Percentiles rank a stretch among this genome's conserved stretches.
phyloP scores from a whole-genome alignment of 192 early-diverging fungal genomes.

The Pecoramyces ruminantium region DNA sequence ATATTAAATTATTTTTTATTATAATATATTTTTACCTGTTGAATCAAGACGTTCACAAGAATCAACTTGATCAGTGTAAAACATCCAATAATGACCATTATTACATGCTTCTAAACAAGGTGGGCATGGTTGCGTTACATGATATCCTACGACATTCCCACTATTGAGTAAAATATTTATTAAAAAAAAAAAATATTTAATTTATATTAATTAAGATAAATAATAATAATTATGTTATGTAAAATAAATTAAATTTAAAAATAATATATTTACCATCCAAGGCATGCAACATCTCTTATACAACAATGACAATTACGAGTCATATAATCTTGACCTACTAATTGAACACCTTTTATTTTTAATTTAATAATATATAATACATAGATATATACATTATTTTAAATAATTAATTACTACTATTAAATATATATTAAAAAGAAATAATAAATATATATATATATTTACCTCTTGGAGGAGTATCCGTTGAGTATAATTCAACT shows the following conservation, averaged over 20 bases:
- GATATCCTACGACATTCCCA: conserved; percentile 61
- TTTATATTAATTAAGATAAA: no score
- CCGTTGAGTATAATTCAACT: conserved; percentile 35
- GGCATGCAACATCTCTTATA: conserved; percentile 63
- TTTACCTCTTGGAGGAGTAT: not conserved
- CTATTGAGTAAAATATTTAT: no score
- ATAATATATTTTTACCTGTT: not conserved
- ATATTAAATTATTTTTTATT: no score
- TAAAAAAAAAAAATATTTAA: no score
- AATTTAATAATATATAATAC: no score
- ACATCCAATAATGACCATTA: conserved; percentile 54
- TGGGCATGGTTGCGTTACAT: conserved; percentile 69
- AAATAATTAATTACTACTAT: no score
- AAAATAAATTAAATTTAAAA: no score
- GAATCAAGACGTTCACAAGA: not conserved
- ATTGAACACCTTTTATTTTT: conserved; percentile 36
- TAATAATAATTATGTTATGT: no score
- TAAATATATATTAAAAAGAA: no score
- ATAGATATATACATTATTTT: no score
- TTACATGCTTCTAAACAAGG: conserved; percentile 78
- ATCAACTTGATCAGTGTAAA: not conserved
- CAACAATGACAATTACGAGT: conserved; percentile 63
- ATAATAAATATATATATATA: no score
- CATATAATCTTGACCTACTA: conserved; percentile 62
- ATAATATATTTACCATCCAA: no score